These are phyloP conservation scores for bread wheat (Triticum aestivum) DNA, from an alignment of 176 grass and related monocot genomes.

Conservation along the genomic window DNA sequence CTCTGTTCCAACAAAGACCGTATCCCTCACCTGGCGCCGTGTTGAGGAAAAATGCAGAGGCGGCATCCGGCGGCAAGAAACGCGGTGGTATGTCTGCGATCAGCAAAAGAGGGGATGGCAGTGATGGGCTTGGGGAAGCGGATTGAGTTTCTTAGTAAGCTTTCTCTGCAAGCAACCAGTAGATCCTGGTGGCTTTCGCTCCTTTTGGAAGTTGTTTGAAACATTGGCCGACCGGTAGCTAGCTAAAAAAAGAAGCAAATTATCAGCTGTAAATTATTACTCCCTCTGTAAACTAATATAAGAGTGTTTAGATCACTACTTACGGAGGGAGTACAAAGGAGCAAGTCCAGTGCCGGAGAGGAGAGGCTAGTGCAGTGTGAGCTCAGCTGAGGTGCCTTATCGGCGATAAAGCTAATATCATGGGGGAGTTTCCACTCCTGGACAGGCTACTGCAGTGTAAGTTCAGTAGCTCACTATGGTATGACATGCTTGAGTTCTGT, in stretches of 20 bases:
- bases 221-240: not conserved
- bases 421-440: not conserved
- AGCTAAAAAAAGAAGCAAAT: not conserved
- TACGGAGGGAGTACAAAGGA: no score
- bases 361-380: not conserved
- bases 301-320: no score
- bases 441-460: not conserved
- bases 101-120: constrained; percentile 91
- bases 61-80: constrained; percentile 77
- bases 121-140: constrained; percentile 89
- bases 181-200: not conserved
- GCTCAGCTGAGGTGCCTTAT: not conserved
- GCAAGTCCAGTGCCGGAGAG: not conserved
- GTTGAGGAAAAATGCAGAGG: constrained; percentile 85
- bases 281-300: no score
- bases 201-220: not conserved
- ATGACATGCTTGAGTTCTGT: not conserved
- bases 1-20: constrained; percentile 94
- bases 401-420: not conserved
- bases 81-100: constrained; percentile 66
- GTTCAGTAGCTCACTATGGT: not conserved
- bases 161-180: not conserved
- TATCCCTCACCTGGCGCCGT: constrained; percentile 94
- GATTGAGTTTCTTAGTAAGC: constrained; percentile 41
- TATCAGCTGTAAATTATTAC: not conserved